Evolutionary conservation across 2,329 filamentous ascomycete genomes (phyloP).

Genomic region (Monilinia polystroma): DNA sequence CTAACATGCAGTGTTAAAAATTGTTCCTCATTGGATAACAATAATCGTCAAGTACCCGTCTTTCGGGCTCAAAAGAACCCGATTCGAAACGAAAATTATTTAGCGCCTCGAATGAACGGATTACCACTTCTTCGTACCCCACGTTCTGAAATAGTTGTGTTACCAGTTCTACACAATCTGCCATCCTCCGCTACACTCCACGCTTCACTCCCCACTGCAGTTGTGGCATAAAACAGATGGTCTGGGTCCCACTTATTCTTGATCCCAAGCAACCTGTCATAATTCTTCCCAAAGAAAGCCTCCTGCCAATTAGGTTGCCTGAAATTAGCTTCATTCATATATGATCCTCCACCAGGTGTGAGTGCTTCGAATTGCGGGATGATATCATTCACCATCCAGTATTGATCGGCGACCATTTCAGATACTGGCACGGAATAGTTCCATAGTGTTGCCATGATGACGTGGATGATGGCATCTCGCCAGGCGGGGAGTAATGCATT

Average conservation of each 20-base stretch:
- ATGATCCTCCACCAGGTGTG: constrained; percentile 46
- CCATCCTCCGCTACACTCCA: constrained; percentile 47
- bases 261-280: constrained; percentile 44
- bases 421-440: constrained; percentile 39
- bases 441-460: constrained; percentile 41
- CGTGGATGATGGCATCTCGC: constrained; percentile 42
- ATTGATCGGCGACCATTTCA: constrained; percentile 37
- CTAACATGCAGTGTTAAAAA: neutral
- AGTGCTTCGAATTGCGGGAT: constrained; percentile 41
- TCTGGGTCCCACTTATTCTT: constrained; percentile 53
- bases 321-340: constrained; percentile 54
- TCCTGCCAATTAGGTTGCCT: constrained; percentile 46
- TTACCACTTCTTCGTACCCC: neutral
- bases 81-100: no score
- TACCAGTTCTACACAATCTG: constrained; percentile 42
- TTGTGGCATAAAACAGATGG: constrained; percentile 48
- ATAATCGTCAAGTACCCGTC: neutral
- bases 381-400: constrained; percentile 39
- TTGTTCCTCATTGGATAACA: neutral
- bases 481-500: constrained; percentile 47
- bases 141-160: neutral
- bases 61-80: neutral
- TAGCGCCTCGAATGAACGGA: neutral
- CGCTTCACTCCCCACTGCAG: constrained; percentile 53
- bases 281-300: constrained; percentile 50